phyloP scores from a whole-genome alignment of 169 alveolate species.

The Babesia ovata region DNA sequence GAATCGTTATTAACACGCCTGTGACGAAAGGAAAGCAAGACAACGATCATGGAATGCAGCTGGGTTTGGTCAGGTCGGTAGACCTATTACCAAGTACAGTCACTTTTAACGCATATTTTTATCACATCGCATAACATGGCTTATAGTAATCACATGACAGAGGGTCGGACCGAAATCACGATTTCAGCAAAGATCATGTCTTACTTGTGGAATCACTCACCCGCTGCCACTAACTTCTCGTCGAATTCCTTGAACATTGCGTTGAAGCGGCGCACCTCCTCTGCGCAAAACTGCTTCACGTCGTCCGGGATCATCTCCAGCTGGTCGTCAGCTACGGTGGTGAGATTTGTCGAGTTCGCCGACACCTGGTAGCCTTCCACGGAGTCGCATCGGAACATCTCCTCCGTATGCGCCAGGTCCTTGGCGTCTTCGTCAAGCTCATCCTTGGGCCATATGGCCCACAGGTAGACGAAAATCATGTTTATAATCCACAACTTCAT shows the following conservation, averaged over 20 bases:
- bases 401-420: constrained; percentile 19
- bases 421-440: constrained; percentile 17
- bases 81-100: too few species aligned
- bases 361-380: background rate
- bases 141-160: too few species aligned
- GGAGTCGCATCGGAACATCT: constrained; percentile 34
- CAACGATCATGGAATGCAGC: background rate
- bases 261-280: constrained; percentile 33
- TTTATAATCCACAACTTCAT: constrained; percentile 37
- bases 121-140: background rate
- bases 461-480: constrained; percentile 34
- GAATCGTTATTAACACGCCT: background rate
- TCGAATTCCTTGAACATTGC: constrained; percentile 27
- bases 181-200: too few species aligned
- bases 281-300: constrained; percentile 36
- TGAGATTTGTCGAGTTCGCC: constrained; percentile 6
- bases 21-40: background rate
- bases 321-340: constrained; percentile 45
- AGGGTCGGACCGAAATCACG: too few species aligned
- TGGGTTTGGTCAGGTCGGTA: too few species aligned
- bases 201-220: background rate
- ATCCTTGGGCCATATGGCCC: constrained; percentile 69
- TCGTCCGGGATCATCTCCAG: constrained; percentile 56
- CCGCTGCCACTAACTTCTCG: constrained; percentile 6
- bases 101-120: background rate